These are phyloP conservation scores for Zostera marina DNA, from an alignment of 116 monocot genomes.

Conservation along the genomic window DNA sequence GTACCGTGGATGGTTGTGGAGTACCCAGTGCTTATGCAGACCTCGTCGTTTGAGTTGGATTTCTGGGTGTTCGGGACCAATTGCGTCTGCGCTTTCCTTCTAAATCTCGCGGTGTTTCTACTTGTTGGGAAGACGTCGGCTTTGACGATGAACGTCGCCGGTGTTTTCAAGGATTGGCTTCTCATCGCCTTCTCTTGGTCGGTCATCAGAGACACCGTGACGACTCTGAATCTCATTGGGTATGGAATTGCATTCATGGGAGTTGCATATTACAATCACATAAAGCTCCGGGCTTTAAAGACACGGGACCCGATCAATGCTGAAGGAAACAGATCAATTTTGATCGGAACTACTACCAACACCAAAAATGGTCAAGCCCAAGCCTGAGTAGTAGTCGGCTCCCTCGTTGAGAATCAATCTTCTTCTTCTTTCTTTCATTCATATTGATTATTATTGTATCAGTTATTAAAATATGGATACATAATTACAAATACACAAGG, in stretches of 20 bases:
- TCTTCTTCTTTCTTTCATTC: too few species aligned
- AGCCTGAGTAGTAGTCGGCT: too few species aligned
- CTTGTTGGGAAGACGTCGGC: conserved; percentile 46
- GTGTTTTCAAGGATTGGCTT: conserved; percentile 57
- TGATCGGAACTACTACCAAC: too few species aligned
- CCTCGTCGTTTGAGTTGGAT: conserved; percentile 20
- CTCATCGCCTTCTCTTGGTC: conserved; percentile 65
- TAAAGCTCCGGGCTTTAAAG: conserved; percentile 73
- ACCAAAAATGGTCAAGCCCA: too few species aligned
- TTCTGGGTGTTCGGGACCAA: conserved; percentile 34
- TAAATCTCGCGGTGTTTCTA: conserved; percentile 39
- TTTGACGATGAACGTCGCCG: conserved; percentile 42
- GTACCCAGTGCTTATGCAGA: conserved; percentile 12
- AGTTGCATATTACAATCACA: conserved; percentile 75
- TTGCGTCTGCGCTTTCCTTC: conserved; percentile 34
- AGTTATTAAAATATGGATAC: too few species aligned
- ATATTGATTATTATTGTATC: too few species aligned
- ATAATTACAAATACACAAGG: too few species aligned
- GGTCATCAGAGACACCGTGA: conserved; percentile 35
- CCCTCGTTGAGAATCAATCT: too few species aligned
- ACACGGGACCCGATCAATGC: too few species aligned
- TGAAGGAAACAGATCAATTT: too few species aligned
- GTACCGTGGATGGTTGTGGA: conserved; percentile 33
- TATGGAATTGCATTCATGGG: conserved; percentile 39
- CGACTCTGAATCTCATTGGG: conserved; percentile 24